Percentiles rank a stretch among this genome's conserved stretches.
Evolutionary conservation across 1,284 basidiomycete species (phyloP).

Genomic region (Coriolopsis trogii): DNA sequence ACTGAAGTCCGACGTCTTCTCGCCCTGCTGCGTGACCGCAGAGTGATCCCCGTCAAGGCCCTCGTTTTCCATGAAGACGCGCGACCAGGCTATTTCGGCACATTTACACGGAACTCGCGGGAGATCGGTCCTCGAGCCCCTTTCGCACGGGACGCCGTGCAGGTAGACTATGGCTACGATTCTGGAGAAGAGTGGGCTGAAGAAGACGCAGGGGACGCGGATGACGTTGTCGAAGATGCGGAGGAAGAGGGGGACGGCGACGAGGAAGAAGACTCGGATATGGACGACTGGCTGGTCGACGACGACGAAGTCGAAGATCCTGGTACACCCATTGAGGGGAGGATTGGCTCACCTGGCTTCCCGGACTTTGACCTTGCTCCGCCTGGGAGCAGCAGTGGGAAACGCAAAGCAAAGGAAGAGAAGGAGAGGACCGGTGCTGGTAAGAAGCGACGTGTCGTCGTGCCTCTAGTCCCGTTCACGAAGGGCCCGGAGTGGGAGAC

Average conservation of each 20-base stretch:
- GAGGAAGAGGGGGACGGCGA: slow-evolving; percentile 52
- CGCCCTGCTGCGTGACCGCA: slow-evolving; percentile 57
- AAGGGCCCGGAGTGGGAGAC: slow-evolving; percentile 81
- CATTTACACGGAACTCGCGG: slow-evolving; percentile 78
- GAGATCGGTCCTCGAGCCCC: slow-evolving; percentile 77
- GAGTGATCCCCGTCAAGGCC: slow-evolving; percentile 67
- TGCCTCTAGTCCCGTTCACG: slow-evolving; percentile 74
- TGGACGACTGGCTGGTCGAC: slow-evolving; percentile 78
- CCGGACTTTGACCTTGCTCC: slow-evolving; percentile 37
- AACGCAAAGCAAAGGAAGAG: slow-evolving; percentile 32
- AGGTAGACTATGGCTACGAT: slow-evolving; percentile 82
- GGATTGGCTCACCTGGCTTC: slow-evolving; percentile 42
- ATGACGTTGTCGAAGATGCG: slow-evolving; percentile 73
- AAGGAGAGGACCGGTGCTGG: slow-evolving; percentile 16
- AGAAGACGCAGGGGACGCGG: slow-evolving; percentile 74
- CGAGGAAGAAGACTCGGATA: slow-evolving; percentile 70
- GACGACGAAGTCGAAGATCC: slow-evolving; percentile 67
- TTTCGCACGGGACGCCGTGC: slow-evolving; percentile 67
- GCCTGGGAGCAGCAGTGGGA: slow-evolving; percentile 56
- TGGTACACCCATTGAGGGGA: slow-evolving; percentile 42
- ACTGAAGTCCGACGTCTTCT: slow-evolving; percentile 59
- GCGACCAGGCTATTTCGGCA: slow-evolving; percentile 85
- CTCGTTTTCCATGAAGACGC: slow-evolving; percentile 77
- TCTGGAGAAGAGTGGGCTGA: slow-evolving; percentile 84
- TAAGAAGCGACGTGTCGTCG: slow-evolving; percentile 74